These are phyloP conservation scores for Vitis labrusca DNA, from an alignment of 164 flowering plant species.

Conservation along the genomic window DNA sequence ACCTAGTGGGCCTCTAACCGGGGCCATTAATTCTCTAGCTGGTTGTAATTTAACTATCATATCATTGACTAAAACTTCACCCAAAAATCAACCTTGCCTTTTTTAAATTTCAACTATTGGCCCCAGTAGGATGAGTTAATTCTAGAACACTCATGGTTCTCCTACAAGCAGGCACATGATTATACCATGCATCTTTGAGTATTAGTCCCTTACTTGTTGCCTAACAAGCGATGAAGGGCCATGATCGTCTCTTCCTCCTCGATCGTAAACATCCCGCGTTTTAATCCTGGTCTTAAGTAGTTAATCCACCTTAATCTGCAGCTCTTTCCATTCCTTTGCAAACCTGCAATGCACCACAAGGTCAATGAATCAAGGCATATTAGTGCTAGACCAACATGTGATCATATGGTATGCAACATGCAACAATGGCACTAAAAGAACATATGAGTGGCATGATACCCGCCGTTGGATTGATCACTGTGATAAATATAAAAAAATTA, in stretches of 20 bases:
- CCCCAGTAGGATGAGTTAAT: no score
- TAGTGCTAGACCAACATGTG: neutral
- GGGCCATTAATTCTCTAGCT: no score
- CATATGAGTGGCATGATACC: no score
- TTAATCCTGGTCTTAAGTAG: constrained; percentile 85
- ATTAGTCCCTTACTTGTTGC: constrained; percentile 73
- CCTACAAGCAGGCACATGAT: neutral
- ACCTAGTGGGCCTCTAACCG: no score
- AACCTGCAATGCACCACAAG: constrained; percentile 41
- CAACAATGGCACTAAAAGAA: neutral
- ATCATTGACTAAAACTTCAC: no score
- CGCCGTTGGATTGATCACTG: no score
- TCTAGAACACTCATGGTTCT: neutral
- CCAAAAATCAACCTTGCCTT: no score
- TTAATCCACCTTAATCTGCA: constrained; percentile 93
- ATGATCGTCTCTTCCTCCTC: constrained; percentile 72
- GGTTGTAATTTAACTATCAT: no score
- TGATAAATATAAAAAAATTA: no score
- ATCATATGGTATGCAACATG: neutral
- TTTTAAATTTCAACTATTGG: no score
- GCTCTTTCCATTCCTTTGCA: constrained; percentile 88
- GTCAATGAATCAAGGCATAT: neutral
- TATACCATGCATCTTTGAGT: neutral
- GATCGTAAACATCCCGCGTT: constrained; percentile 51
- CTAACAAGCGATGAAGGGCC: constrained; percentile 61